Conservation (phyloP, 768 basidiomycete genomes). For the Cytidiella melzeri region DNA sequence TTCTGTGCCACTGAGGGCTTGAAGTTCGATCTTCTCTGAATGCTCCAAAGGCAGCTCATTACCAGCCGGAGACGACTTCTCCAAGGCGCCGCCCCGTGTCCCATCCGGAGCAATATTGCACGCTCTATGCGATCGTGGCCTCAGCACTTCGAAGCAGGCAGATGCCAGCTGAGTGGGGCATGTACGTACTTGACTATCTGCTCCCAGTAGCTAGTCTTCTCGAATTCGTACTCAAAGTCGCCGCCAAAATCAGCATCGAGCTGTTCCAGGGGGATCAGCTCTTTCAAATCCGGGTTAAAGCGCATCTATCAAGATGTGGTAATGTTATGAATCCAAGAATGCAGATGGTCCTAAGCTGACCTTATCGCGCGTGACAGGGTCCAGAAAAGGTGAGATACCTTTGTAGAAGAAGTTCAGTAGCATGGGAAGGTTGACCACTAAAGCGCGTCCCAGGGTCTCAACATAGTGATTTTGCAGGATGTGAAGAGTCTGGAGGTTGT, state of each 20-base stretch:
- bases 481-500: conserved; percentile 44
- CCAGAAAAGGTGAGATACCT: conserved; percentile 80
- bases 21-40: background rate
- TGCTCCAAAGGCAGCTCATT: background rate
- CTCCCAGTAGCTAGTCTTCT: conserved; percentile 72
- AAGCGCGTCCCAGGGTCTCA: conserved; percentile 79
- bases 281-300: conserved; percentile 78
- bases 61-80: background rate
- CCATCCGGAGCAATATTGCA: conserved; percentile 28
- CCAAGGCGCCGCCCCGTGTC: conserved; percentile 20
- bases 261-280: conserved; percentile 68
- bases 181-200: conserved; percentile 58
- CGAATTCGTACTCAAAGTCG: conserved; percentile 65
- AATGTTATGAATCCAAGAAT: background rate
- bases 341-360: conserved; percentile 29
- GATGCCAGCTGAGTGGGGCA: background rate
- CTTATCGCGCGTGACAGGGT: conserved; percentile 87
- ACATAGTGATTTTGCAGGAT: conserved; percentile 89
- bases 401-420: conserved; percentile 76
- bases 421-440: conserved; percentile 76
- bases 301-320: conserved; percentile 52
- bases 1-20: background rate
- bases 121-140: conserved; percentile 8
- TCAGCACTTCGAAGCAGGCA: background rate
- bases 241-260: conserved; percentile 84